phyloP scores from a whole-genome alignment of 768 basidiomycete genomes.

The Pisolithus tinctorius region DNA sequence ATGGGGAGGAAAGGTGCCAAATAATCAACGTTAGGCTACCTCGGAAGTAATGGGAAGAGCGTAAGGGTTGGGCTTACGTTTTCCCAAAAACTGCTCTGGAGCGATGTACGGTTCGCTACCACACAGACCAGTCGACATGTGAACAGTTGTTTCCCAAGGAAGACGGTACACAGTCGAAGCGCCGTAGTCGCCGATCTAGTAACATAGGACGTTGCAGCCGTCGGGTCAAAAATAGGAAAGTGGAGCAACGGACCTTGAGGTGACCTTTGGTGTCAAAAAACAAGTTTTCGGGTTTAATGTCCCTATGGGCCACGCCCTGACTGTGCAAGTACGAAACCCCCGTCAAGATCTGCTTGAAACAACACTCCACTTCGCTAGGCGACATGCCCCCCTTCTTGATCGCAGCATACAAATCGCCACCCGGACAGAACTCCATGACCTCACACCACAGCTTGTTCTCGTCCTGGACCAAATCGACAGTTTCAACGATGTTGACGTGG shows the following conservation, averaged over 20 bases:
- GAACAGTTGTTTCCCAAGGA: conserved; percentile 95
- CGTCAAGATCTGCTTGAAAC: conserved; percentile 91
- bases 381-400: conserved; percentile 97
- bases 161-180: conserved; percentile 98
- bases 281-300: conserved; percentile 97
- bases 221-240: not conserved
- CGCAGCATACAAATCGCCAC: conserved; percentile 95
- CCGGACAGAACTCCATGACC: conserved; percentile 99
- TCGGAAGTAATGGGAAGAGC: conserved; percentile 21
- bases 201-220: conserved; percentile 4
- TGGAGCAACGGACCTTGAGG: conserved; percentile 62
- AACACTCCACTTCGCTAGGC: conserved; percentile 90
- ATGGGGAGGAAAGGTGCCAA: not conserved
- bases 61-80: conserved; percentile 64
- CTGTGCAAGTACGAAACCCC: conserved; percentile 90
- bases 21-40: conserved; percentile 33
- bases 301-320: conserved; percentile 96
- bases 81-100: conserved; percentile 92
- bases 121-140: conserved; percentile 95
- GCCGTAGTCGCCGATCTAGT: conserved; percentile 94
- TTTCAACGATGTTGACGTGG: conserved; percentile 94
- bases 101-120: conserved; percentile 99
- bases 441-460: conserved; percentile 97
- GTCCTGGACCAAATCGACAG: conserved; percentile 98
- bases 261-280: conserved; percentile 91